phyloP scores from a whole-genome alignment of 2,329 filamentous ascomycete genomes.

The Botryotinia globosa region DNA sequence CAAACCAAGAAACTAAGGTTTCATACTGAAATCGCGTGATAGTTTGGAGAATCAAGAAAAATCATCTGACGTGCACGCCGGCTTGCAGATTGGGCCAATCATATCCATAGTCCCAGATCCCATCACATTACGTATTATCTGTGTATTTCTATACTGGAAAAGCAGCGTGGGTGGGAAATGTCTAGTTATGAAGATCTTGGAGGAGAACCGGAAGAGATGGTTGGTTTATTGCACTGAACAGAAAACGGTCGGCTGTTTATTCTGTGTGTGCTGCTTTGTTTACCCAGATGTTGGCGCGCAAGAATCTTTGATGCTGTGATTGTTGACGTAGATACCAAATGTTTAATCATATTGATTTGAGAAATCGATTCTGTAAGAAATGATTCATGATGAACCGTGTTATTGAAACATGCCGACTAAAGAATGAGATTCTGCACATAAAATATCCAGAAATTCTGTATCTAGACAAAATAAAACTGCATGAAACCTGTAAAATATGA shows the following conservation, averaged over 20 bases:
- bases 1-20: background rate
- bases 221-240: background rate
- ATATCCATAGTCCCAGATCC: no score
- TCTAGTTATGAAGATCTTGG: background rate
- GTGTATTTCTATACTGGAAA: background rate
- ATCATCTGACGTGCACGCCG: fast-evolving
- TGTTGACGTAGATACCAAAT: background rate
- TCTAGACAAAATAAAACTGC: background rate
- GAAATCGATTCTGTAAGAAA: background rate
- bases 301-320: background rate
- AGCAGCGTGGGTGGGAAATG: background rate
- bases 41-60: background rate
- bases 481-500: no score
- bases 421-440: background rate
- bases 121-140: background rate
- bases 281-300: no score
- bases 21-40: background rate
- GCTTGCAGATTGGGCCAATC: background rate
- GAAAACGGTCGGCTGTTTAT: background rate
- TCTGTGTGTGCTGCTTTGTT: background rate
- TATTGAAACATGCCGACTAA: background rate
- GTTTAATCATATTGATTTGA: background rate
- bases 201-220: background rate
- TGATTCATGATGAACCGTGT: background rate
- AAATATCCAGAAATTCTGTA: background rate